Base-by-base conservation (phyloP, 2,329 filamentous ascomycete genomes). In the Clathrospora elynae region DNA sequence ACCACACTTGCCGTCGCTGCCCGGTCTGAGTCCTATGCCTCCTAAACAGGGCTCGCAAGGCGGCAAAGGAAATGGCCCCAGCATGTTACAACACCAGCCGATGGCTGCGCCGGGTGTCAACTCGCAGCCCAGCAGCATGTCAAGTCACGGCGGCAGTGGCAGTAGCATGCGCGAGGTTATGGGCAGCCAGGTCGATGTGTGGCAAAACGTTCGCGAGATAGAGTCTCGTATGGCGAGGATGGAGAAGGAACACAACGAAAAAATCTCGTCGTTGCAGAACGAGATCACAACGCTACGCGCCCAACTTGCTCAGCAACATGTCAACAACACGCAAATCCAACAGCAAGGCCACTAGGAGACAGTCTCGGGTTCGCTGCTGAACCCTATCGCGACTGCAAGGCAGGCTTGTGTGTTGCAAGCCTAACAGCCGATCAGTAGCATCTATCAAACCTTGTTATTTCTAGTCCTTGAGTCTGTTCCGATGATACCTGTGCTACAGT, bases 121-220 rank as follows among this genome's bases (percentile, higher is more conserved):
- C 38, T 72, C 81, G 17, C 79, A 80, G 57, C 75, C 77, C 16
- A 68, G 72, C 37, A 76, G 72, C 50, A 69, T 74, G 64, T 78
- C 75, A 6, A 77, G 74, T 43, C 78, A 86, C 61, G 76, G 79
- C 13, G 80, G 78, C 35, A 82, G 78, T 34, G 78, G 74, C 11
- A 81, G 80, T 46, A 84, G 81, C 59, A 82, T 81, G 52, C 81
- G 81, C 49, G 89, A 88, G 56, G 76, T 89, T 47, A 85, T 89
- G 66, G 82, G 37, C 72, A 82, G 50, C 18, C 58, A 63, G 10
- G 47, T 64, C 18, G 84, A 83, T 28, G 73, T 91, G 6, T 90
- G 85, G 85, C 73, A 78, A 3, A 90, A 90, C 59, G 81, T 91
- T 22, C 83, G 88, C 42, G 78, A 77, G 12, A 74, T 92, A 35